Evolutionary conservation across 306 rosid genomes (phyloP).

Genomic region (Casuarina glauca): DNA sequence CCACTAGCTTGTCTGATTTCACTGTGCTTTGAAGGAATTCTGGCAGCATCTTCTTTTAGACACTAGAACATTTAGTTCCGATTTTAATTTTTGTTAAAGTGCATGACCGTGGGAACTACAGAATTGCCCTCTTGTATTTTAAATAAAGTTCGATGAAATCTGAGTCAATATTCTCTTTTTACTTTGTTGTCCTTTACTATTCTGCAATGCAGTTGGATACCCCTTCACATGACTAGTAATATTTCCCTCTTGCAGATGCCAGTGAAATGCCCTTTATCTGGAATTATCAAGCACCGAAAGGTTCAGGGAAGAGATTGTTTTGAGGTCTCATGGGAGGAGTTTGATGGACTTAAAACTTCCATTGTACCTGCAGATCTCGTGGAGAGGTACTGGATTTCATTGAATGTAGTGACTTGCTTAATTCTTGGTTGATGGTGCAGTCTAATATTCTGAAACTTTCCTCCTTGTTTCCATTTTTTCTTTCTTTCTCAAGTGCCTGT

Average conservation of each 20-base stretch:
- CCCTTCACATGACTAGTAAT: neutral
- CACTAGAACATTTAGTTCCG: neutral
- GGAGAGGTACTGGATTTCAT: slow-evolving; percentile 40
- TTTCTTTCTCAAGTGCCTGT: slow-evolving; percentile 60
- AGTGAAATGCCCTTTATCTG: slow-evolving; percentile 64
- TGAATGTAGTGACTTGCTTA: neutral
- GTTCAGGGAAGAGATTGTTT: slow-evolving; percentile 64
- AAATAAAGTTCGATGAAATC: neutral
- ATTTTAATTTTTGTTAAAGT: neutral
- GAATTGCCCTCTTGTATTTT: neutral
- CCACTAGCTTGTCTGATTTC: neutral
- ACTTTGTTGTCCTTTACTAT: neutral
- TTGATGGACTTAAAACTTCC: slow-evolving; percentile 63
- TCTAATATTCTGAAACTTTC: neutral
- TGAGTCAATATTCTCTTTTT: neutral
- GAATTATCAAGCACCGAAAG: slow-evolving; percentile 60
- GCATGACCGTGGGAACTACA: neutral
- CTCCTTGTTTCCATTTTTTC: slow-evolving; percentile 9
- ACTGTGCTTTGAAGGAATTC: neutral
- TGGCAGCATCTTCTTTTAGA: neutral
- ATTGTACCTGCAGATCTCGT: slow-evolving; percentile 66
- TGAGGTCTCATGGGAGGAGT: slow-evolving; percentile 72
- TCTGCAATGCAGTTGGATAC: neutral
- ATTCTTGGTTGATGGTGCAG: slow-evolving; percentile 1
- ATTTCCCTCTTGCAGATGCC: slow-evolving; percentile 49